Evolutionary conservation across 2,329 filamentous ascomycete genomes (phyloP).

Genomic region (Botrytis squamosa): DNA sequence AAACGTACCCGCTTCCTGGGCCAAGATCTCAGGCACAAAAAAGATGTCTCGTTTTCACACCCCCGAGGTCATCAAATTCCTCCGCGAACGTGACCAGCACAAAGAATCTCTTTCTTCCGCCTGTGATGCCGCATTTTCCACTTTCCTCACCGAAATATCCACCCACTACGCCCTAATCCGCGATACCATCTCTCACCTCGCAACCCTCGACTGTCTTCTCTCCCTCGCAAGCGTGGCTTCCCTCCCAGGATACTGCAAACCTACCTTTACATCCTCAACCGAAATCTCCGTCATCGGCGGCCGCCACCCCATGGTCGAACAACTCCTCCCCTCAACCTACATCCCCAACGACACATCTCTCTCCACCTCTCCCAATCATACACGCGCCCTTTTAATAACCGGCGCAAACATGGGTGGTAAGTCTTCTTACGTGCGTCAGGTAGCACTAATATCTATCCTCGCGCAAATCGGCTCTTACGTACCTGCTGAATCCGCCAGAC

Average conservation of each 20-base stretch:
- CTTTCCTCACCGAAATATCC: conserved; percentile 71
- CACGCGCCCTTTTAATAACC: conserved; percentile 64
- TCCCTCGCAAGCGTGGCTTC: conserved; percentile 81
- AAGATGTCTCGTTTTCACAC: conserved; percentile 91
- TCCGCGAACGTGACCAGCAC: conserved; percentile 88
- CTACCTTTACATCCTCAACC: conserved; percentile 61
- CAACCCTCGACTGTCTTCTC: conserved; percentile 84
- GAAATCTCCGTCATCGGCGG: conserved; percentile 70
- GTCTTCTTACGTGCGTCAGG: conserved; percentile 91
- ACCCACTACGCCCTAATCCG: conserved; percentile 86
- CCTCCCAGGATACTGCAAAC: conserved; percentile 85
- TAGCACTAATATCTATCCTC: conserved; percentile 89
- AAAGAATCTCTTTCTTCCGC: conserved; percentile 90
- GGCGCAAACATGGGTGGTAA: conserved; percentile 99
- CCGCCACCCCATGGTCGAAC: conserved; percentile 94
- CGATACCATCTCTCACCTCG: conserved; percentile 82
- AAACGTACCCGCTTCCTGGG: conserved; percentile 89
- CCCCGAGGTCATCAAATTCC: conserved; percentile 78
- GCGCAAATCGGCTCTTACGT: conserved; percentile 95
- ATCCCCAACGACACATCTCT: conserved; percentile 86
- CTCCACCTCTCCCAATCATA: conserved; percentile 63
- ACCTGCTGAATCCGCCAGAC: conserved; percentile 68
- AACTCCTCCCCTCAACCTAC: conserved; percentile 79
- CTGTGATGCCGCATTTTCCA: conserved; percentile 78
- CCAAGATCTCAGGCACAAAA: conserved; percentile 93